Evolutionary conservation across 257 asterid genomes (phyloP).

Genomic region (Ilex asprella): DNA sequence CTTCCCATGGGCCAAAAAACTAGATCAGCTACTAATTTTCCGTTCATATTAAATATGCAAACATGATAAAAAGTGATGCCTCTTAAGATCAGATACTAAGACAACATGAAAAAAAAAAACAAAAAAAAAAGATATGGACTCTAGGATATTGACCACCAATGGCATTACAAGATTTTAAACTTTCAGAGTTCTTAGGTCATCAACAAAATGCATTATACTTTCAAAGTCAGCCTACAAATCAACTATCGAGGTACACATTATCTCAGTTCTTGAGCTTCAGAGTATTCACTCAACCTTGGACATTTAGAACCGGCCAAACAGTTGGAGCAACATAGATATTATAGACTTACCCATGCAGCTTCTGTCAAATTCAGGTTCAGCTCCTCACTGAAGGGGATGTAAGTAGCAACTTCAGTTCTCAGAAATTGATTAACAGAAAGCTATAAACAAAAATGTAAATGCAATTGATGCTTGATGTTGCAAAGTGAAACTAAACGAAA

Average conservation of each 20-base stretch:
- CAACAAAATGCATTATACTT: too few relatives aligned
- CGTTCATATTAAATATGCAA: background rate
- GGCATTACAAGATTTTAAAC: too few relatives aligned
- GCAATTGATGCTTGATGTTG: background rate
- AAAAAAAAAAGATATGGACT: too few relatives aligned
- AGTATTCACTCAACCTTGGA: background rate
- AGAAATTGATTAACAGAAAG: slow-evolving; percentile 3
- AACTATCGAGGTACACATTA: too few relatives aligned
- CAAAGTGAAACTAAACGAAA: background rate
- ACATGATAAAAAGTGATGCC: background rate
- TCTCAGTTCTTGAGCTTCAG: background rate
- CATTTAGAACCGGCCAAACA: background rate
- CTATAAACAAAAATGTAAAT: slow-evolving; percentile 1
- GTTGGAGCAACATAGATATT: slow-evolving; percentile 10
- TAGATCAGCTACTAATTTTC: too few relatives aligned
- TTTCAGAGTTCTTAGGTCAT: too few relatives aligned
- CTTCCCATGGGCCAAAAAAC: too few relatives aligned
- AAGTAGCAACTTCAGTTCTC: slow-evolving; percentile 13
- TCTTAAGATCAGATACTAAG: too few relatives aligned
- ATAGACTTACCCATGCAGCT: slow-evolving; percentile 88
- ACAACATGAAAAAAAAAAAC: too few relatives aligned
- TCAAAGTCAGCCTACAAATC: too few relatives aligned
- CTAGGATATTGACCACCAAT: too few relatives aligned
- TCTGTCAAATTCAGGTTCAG: slow-evolving; percentile 82
- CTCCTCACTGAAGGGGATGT: slow-evolving; percentile 74